Evolutionary conservation across 2,329 filamentous ascomycete genomes (phyloP).

Genomic region (Fusarium burgessii): DNA sequence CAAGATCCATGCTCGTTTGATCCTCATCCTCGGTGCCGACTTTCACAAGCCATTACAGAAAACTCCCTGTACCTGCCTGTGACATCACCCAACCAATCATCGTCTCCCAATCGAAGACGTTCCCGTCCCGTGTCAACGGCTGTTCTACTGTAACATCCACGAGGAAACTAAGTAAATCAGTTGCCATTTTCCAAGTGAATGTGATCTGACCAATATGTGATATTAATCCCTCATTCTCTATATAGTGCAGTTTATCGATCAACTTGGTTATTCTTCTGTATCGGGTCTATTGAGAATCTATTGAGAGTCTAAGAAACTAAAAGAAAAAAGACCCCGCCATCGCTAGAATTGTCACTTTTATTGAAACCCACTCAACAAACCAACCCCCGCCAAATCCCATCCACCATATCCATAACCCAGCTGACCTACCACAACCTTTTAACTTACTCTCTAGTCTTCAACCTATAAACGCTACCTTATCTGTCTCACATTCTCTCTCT

Average conservation of each 20-base stretch:
- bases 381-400: constrained; percentile 34
- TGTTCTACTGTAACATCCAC: not conserved
- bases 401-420: constrained; percentile 12
- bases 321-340: constrained; percentile 33
- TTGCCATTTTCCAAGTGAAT: constrained; percentile 8
- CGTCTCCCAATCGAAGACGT: constrained; percentile 27
- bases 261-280: not conserved
- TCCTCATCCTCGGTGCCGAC: constrained; percentile 30
- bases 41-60: constrained; percentile 45
- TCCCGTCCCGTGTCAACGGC: constrained; percentile 31
- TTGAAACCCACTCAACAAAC: constrained; percentile 27
- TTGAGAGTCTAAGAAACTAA: not conserved
- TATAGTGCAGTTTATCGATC: not conserved
- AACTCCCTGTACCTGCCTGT: constrained; percentile 26
- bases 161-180: not conserved
- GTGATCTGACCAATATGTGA: constrained; percentile 22
- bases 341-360: constrained; percentile 9
- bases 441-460: not conserved
- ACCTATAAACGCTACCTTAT: not conserved
- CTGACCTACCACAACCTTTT: constrained; percentile 25
- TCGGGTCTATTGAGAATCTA: too few species aligned
- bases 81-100: constrained; percentile 43
- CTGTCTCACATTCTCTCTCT: constrained; percentile 16
- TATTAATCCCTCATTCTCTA: constrained; percentile 4
- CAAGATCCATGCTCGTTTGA: not conserved